A percentile compares a stretch with the other conserved stretches of the same genome.
phyloP scores from a whole-genome alignment of 345 rosid species.

The Raphanus sativus region DNA sequence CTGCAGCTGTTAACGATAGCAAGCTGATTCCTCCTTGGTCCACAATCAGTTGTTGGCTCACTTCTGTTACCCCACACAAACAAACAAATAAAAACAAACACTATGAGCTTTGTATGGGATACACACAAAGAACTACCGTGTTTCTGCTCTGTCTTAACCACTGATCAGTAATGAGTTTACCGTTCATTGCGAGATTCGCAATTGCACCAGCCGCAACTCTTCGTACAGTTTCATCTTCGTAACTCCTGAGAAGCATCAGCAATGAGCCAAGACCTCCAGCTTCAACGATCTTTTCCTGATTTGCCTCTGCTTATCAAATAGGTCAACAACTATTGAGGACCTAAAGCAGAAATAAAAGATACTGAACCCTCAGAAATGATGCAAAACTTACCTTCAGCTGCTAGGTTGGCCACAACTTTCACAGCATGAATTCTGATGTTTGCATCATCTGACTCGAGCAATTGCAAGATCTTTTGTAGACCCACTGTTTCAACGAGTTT shows the following conservation, averaged over 20 bases:
- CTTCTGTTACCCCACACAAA: constrained; percentile 54
- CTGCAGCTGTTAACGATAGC: constrained; percentile 78
- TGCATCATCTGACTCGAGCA: constrained; percentile 94
- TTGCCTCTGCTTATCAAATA: constrained; percentile 61
- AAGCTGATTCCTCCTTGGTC: constrained; percentile 89
- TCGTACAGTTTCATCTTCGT: constrained; percentile 86
- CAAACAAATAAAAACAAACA: constrained; percentile 5
- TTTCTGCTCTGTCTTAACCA: constrained; percentile 12
- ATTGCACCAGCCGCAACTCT: constrained; percentile 99
- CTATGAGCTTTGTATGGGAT: constrained; percentile 17
- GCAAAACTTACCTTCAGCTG: constrained; percentile 79
- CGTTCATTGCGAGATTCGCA: constrained; percentile 99
- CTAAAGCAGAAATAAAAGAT: background rate
- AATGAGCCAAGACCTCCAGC: constrained; percentile 95
- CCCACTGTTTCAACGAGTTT: constrained; percentile 59
- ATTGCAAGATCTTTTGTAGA: constrained; percentile 75
- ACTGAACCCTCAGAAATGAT: constrained; percentile 7
- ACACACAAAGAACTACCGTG: constrained; percentile 16
- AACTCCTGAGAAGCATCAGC: constrained; percentile 83
- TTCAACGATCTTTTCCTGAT: constrained; percentile 94
- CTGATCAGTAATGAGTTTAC: constrained; percentile 39
- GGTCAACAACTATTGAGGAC: constrained; percentile 5
- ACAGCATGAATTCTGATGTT: constrained; percentile 95
- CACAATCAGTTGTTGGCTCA: constrained; percentile 95
- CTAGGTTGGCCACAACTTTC: constrained; percentile 95